Evolutionary conservation across 1,139 yeast species (phyloP), one percentile per base, ranked within the genome.

Genomic region (Blastobotrys apis): DNA sequence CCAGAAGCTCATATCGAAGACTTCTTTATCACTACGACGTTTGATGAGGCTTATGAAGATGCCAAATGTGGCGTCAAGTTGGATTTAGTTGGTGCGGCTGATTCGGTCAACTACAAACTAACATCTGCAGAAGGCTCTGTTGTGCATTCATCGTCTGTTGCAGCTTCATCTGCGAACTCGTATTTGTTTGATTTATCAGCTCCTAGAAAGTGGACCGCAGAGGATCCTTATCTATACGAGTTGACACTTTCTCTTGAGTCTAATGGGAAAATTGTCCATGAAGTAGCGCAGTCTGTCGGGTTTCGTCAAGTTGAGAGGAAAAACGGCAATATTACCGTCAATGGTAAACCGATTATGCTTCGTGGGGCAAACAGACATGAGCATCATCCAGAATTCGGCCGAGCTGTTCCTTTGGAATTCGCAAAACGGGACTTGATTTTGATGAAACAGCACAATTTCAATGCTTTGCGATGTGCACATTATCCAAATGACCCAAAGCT

Each of bases 341-440:
- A 66, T 44, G 66, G 66, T 17, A 48, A 38, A 29, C 56, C 64
- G 1, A 53, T 66, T 30, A 50, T 62, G 33, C 39, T 66, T 23
- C 53, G 61, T 29, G 71, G 71, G 5, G 60, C 57, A 17, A 66
- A 66, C 45, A 54, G 69, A 16, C 71, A 66, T 45, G 71, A 66
- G 34, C 61, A 66, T 46, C 64, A 66, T 41, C 60, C 65, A 2
- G 40, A 47, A 10, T 50, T 45, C 36, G 71, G 71, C n/a, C 56
- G 71, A 16, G 67, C 71, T 0, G 61, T 66, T 9, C 61, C 67
- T 5, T 48, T 55, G 3, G 65, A 62, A 12, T 66, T 56, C 48
- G 53, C 65, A 22, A 53, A 55, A 38, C 48, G 55, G 10, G 71
- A 66, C 47, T 49, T 66, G 39, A 23, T 48, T 29, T 43, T 63